Evolutionary conservation across 192 early-diverging fungal species (phyloP).

Genomic region (Spinellus fusiger): DNA sequence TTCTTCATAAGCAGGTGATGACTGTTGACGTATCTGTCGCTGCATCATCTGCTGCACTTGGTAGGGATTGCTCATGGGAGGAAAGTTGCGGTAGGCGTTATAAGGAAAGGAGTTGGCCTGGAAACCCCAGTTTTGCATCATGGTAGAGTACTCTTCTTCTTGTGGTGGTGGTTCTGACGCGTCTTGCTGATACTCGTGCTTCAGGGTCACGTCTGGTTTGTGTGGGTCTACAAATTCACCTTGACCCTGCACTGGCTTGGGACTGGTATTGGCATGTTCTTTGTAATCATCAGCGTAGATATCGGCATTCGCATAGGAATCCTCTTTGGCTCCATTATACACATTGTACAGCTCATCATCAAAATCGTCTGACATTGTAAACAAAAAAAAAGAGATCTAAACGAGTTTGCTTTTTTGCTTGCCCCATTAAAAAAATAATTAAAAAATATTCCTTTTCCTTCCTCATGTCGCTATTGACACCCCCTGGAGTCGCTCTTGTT

Average conservation of each 20-base stretch:
- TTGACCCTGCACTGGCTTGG: not conserved
- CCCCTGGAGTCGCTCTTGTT: not conserved
- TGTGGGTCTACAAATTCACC: not conserved
- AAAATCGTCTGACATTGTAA: constrained; percentile 22
- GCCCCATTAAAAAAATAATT: not conserved
- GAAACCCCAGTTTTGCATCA: not conserved
- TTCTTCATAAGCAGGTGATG: not conserved
- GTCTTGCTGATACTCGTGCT: not conserved
- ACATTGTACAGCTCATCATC: constrained; percentile 21
- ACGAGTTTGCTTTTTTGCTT: not conserved
- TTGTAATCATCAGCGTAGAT: constrained; percentile 3
- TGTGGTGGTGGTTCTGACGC: not conserved
- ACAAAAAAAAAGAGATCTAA: not conserved
- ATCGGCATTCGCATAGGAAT: constrained; percentile 4
- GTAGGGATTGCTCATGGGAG: not conserved
- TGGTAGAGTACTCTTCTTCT: not conserved
- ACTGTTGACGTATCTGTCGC: not conserved
- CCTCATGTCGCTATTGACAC: not conserved
- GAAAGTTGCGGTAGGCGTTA: not conserved
- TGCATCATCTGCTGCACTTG: constrained; percentile 25
- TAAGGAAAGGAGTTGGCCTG: not conserved
- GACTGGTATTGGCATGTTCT: not conserved
- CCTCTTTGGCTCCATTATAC: constrained; percentile 14
- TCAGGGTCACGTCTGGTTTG: not conserved
- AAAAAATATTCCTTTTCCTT: not conserved